Evolutionary conservation across 164 flowering plant genomes (phyloP).

Genomic region (Tetrastigma voinierianum): DNA sequence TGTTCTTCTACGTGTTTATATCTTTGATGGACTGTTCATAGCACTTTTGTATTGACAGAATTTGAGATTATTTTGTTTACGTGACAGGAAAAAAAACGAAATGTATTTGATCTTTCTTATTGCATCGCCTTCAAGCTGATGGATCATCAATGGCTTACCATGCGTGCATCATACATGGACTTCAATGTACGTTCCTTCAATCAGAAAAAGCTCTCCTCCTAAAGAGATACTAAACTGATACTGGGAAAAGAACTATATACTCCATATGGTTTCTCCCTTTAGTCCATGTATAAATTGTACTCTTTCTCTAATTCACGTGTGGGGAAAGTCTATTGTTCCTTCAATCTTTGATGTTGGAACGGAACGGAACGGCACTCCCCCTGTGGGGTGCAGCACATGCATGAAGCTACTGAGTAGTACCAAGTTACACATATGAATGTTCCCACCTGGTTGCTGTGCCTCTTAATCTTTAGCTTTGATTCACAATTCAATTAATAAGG

Average conservation of each 20-base stretch:
- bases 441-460: too few species aligned
- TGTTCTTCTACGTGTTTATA: neutral
- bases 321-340: too few species aligned
- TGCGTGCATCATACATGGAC: conserved; percentile 95
- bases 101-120: conserved; percentile 84
- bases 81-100: conserved; percentile 70
- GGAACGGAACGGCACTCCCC: too few species aligned
- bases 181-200: conserved; percentile 66
- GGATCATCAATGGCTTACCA: conserved; percentile 87
- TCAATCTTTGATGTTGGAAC: too few species aligned
- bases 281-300: too few species aligned
- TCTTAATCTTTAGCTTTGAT: too few species aligned
- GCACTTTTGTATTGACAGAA: neutral
- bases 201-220: neutral
- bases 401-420: too few species aligned
- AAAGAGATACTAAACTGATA: neutral
- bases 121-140: conserved; percentile 86
- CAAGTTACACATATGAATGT: too few species aligned
- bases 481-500: too few species aligned
- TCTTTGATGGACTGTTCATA: neutral
- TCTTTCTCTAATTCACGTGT: too few species aligned
- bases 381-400: too few species aligned
- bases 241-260: neutral
- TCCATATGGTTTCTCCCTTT: neutral
- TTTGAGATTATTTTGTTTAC: conserved; percentile 3